These are phyloP conservation scores for Microdochium nivale DNA, from an alignment of 2,329 filamentous ascomycete genomes.

Conservation along the genomic window DNA sequence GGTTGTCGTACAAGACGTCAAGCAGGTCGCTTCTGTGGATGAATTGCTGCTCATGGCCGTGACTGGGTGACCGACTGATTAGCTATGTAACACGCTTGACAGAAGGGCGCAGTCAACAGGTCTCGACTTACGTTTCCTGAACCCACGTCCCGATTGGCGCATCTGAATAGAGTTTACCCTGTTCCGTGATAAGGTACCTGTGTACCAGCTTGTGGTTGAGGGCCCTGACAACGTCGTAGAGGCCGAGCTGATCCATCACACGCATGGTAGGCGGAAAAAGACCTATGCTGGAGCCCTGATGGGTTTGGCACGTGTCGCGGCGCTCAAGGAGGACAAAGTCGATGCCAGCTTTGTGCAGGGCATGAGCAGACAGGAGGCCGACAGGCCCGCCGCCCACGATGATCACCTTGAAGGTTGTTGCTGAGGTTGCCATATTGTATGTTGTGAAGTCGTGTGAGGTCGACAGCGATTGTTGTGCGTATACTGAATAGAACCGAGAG, in stretches of 20 bases:
- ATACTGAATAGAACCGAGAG: too few relatives aligned
- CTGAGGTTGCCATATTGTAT: background rate
- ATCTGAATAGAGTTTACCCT: slow-evolving; percentile 4
- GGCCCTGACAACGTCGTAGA: slow-evolving; percentile 4
- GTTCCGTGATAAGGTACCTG: slow-evolving; percentile 5
- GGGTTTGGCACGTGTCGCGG: slow-evolving; percentile 7
- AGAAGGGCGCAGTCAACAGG: background rate
- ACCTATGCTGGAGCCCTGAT: slow-evolving; percentile 12
- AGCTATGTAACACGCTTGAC: background rate
- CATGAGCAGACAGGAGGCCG: slow-evolving; percentile 12
- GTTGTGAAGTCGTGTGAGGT: too few relatives aligned
- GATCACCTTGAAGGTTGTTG: background rate
- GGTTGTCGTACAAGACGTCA: background rate
- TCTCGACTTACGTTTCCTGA: background rate
- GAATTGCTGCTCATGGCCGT: slow-evolving; percentile 15
- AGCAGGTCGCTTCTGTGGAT: background rate
- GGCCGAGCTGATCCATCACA: background rate
- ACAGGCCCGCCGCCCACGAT: slow-evolving; percentile 2
- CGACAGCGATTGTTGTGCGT: too few relatives aligned
- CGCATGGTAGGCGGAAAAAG: slow-evolving; percentile 1
- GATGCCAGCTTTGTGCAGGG: slow-evolving; percentile 8
- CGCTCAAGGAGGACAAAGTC: slow-evolving; percentile 14
- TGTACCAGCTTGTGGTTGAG: slow-evolving; percentile 3
- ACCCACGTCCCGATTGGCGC: background rate
- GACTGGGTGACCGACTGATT: slow-evolving; percentile 6